Evolutionary conservation across 768 basidiomycete species (phyloP), one percentile per base, ranked within the genome.

Genomic region (Boletus reticulatus): DNA sequence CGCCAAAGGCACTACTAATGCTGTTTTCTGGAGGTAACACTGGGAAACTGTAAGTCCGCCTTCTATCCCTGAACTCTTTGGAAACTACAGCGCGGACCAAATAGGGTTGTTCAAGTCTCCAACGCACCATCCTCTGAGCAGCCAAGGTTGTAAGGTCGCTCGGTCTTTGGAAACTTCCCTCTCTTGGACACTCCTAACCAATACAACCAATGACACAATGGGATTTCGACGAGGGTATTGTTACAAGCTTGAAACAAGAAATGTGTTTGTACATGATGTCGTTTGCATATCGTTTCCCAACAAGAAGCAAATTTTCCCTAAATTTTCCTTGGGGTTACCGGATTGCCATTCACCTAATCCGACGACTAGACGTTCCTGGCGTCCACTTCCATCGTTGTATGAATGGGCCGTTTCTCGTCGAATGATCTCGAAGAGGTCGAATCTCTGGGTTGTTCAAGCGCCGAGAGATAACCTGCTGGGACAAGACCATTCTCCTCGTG

Each of bases 11-110:
- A n/a, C 71, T 93, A 42, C 82, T 79, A 1, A 68, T 91, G 75
- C 72, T 95, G 12, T 94, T 84, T 73, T 80, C 72, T 13, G 92
- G 92, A 27, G 86, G 77, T 3, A 94, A 94, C 65, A 86, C 80
- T 0, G 92, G 92, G 39, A 93, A 94, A 74, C 66, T 94, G 79
- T 78, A n/a, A 57, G 69, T 60, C 13, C 24, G 24, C 31, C 4
- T 47, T 43, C 27, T n/a, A 20, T 48, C 16, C 16, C 34, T 22
- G 16, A 31, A 14, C 0, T 29, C 12, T 24, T 24, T 50, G 48
- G 19, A 38, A 32, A 32, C 55, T 48, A 39, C 31, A 49, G 36
- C 49, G 54, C 48, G 51, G 52, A 57, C 27, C 56, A 43, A 57
- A 38, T 54, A 87, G 85, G 43, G 79, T 87, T 27, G 78, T 87